Evolutionary conservation across 1,139 yeast species (phyloP).

Genomic region (Scheffersomyces stambukii): DNA sequence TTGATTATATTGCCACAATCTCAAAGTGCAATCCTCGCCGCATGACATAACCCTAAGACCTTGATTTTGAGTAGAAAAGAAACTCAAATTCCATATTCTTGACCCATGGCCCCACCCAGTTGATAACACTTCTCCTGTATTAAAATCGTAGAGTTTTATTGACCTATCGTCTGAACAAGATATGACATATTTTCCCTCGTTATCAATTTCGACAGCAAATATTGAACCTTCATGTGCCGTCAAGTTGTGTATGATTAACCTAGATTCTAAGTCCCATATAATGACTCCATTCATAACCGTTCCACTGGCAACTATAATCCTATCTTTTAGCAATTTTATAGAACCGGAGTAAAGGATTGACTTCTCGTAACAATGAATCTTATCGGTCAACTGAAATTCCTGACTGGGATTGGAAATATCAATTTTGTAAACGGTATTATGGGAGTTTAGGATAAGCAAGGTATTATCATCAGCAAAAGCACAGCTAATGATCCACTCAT

Average conservation of each 20-base stretch:
- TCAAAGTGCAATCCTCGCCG: slow-evolving; percentile 88
- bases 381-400: slow-evolving; percentile 29
- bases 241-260: slow-evolving; percentile 49
- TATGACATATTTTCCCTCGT: slow-evolving; percentile 50
- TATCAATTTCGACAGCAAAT: slow-evolving; percentile 69
- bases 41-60: slow-evolving; percentile 52
- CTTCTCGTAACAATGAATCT: slow-evolving; percentile 60
- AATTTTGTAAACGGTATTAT: slow-evolving; percentile 60
- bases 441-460: slow-evolving; percentile 68
- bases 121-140: slow-evolving; percentile 54
- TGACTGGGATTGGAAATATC: slow-evolving; percentile 27
- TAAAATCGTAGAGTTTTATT: slow-evolving; percentile 66
- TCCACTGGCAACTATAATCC: slow-evolving; percentile 70
- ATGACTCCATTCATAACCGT: slow-evolving; percentile 88
- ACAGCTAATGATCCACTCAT: slow-evolving; percentile 75
- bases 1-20: slow-evolving; percentile 60
- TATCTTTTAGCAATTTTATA: slow-evolving; percentile 37
- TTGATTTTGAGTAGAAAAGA: slow-evolving; percentile 34
- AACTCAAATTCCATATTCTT: slow-evolving; percentile 80
- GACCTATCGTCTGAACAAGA: slow-evolving; percentile 95
- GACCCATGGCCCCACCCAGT: slow-evolving; percentile 97
- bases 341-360: slow-evolving; percentile 87
- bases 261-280: slow-evolving; percentile 60
- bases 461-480: slow-evolving; percentile 40
- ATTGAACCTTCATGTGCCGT: slow-evolving; percentile 87